Evolutionary conservation across 2,329 filamentous ascomycete species (phyloP), one percentile per base, ranked within the genome.

Genomic region (Alternaria sp.): DNA sequence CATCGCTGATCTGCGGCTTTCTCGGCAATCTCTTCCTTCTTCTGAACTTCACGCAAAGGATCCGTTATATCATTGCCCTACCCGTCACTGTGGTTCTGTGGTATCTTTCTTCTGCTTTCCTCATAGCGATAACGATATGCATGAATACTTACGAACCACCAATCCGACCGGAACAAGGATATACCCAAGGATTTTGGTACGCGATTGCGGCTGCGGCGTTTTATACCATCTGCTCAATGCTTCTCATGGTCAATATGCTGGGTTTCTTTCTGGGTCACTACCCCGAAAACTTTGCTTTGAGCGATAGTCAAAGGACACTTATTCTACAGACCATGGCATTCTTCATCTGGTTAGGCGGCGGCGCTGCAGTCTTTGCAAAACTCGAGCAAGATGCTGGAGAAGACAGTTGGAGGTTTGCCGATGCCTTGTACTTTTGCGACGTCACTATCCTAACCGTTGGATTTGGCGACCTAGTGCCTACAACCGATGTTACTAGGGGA

Each of bases 321-420:
- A 97, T 97, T 84, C 81, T 97, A 26, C 94, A 97, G 79, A 97
- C 93, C 1, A 96, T 96, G 79, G 83, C 91, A 59, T 92, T 96
- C 74, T 89, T 97, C 55, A 81, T 92, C 51, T 97, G 96, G 83
- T 83, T 97, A 0, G 88, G 92, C 0, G 80, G 93, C 3, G 94
- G 94, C 1, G 93, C 90, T 0, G 86, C 90, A 0, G 81, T 97
- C 0, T 97, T 96, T 74, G 88, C 88, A 6, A 83, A 83, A 2
- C 85, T 96, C 4, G 90, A 97, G 62, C 71, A 62, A 4, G 64
- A 73, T 10, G 77, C 77, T 44, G 82, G 81, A 2, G 59, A 73
- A 26, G 61, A 63, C 65, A 85, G 81, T 4, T 96, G 93, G 89
- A 82, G 84, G 19, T 97, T 91, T 73, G 87, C 92, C 1, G 92